These are phyloP conservation scores for Arthroderma uncinatum DNA, from an alignment of 2,329 filamentous ascomycete species.

Conservation along the genomic window DNA sequence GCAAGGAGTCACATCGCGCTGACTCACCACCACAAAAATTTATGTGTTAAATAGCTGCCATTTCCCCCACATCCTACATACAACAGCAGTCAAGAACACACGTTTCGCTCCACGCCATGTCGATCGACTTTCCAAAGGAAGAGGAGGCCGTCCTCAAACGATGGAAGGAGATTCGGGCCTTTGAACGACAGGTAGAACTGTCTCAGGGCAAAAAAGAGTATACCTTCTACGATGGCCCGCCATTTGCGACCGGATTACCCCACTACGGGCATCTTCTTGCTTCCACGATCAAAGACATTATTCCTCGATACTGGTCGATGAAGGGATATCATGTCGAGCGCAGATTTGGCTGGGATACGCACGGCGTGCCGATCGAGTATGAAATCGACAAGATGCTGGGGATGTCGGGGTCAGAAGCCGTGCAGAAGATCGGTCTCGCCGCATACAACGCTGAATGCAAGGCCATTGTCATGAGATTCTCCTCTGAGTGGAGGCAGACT, in stretches of 20 bases:
- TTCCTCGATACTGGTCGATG: slow-evolving; percentile 95
- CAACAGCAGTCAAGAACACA: not conserved
- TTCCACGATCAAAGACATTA: slow-evolving; percentile 94
- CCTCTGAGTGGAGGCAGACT: slow-evolving; percentile 74
- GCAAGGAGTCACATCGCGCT: not conserved
- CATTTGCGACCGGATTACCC: slow-evolving; percentile 60
- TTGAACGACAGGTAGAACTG: slow-evolving; percentile 75
- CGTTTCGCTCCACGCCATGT: slow-evolving; percentile 44
- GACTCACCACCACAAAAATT: not conserved
- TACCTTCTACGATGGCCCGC: slow-evolving; percentile 87
- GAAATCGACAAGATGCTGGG: slow-evolving; percentile 95
- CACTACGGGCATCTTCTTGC: slow-evolving; percentile 71
- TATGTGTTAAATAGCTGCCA: not conserved
- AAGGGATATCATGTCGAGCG: slow-evolving; percentile 87
- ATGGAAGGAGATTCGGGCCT: slow-evolving; percentile 90
- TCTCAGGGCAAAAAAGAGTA: slow-evolving; percentile 73
- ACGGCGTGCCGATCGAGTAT: slow-evolving; percentile 89
- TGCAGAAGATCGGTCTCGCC: slow-evolving; percentile 72
- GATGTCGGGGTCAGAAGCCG: slow-evolving; percentile 76
- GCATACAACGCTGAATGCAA: slow-evolving; percentile 88
- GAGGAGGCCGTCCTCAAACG: slow-evolving; percentile 73
- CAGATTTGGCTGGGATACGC: slow-evolving; percentile 90
- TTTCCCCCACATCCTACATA: not conserved
- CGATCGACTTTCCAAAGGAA: slow-evolving; percentile 84
- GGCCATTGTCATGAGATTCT: slow-evolving; percentile 86